phyloP scores from a whole-genome alignment of 306 rosid species.

The Castanea mollissima region DNA sequence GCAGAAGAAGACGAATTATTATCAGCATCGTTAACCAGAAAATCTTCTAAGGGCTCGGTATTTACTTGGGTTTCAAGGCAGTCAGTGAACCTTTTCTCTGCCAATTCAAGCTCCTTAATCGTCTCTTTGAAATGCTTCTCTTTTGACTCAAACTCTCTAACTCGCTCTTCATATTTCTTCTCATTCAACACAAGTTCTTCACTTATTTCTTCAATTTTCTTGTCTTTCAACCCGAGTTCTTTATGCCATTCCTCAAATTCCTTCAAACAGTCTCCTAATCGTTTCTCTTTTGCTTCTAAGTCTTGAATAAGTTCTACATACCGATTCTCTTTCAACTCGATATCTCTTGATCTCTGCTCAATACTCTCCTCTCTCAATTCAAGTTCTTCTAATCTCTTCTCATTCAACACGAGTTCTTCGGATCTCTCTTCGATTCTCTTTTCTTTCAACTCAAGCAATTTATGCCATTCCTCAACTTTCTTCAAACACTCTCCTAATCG shows the following conservation, averaged over 20 bases:
- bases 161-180: background rate
- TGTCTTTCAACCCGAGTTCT: constrained; percentile 31
- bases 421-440: constrained; percentile 19
- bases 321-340: too few species aligned
- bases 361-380: too few species aligned
- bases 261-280: background rate
- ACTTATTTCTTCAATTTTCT: constrained; percentile 8
- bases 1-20: too few species aligned
- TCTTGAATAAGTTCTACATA: too few species aligned
- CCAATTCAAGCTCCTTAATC: background rate
- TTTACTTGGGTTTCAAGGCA: too few species aligned
- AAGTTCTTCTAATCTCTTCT: background rate
- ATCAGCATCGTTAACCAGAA: too few species aligned
- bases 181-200: background rate
- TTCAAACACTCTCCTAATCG: constrained; percentile 14
- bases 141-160: constrained; percentile 17
- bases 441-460: background rate
- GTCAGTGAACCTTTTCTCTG: constrained; percentile 6
- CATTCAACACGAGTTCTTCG: constrained; percentile 3
- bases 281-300: constrained; percentile 10
- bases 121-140: background rate
- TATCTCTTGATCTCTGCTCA: too few species aligned
- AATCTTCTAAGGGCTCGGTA: too few species aligned
- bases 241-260: constrained; percentile 6
- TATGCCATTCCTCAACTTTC: constrained; percentile 20